Evolutionary conservation across 2,329 filamentous ascomycete genomes (phyloP).

Genomic region (Colletotrichum sp.): DNA sequence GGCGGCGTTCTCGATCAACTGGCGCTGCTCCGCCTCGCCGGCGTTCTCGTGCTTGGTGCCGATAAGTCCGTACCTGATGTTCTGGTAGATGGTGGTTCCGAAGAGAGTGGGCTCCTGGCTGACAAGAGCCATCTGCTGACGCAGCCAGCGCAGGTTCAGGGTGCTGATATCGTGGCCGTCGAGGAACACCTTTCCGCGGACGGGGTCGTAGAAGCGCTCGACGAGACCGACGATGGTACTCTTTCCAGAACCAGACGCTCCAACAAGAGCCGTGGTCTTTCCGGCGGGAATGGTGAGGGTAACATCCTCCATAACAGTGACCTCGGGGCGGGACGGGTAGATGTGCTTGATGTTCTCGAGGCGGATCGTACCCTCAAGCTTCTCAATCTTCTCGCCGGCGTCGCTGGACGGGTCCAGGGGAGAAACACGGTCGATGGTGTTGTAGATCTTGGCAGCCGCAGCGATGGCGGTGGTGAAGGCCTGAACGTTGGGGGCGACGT

Average conservation of each 20-base stretch:
- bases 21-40: conserved; percentile 69
- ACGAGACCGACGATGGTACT: conserved; percentile 92
- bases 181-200: conserved; percentile 77
- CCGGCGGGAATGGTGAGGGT: conserved; percentile 82
- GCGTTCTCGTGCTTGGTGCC: conserved; percentile 79
- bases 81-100: conserved; percentile 85
- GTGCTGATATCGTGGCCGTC: conserved; percentile 83
- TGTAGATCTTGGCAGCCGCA: conserved; percentile 90
- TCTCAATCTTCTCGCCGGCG: conserved; percentile 74
- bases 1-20: conserved; percentile 80
- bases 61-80: conserved; percentile 89
- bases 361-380: conserved; percentile 79
- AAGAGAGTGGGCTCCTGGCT: conserved; percentile 94
- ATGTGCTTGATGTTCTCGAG: conserved; percentile 88
- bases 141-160: conserved; percentile 88
- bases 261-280: conserved; percentile 91
- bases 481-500: conserved; percentile 83
- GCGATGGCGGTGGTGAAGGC: conserved; percentile 85
- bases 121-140: conserved; percentile 90
- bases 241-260: conserved; percentile 93
- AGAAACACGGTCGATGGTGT: conserved; percentile 87
- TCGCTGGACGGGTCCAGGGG: conserved; percentile 80
- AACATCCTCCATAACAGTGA: conserved; percentile 86
- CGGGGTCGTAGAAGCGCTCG: conserved; percentile 92
- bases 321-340: conserved; percentile 91